phyloP scores from a whole-genome alignment of 148 eudicot species.

The Simmondsia chinensis region DNA sequence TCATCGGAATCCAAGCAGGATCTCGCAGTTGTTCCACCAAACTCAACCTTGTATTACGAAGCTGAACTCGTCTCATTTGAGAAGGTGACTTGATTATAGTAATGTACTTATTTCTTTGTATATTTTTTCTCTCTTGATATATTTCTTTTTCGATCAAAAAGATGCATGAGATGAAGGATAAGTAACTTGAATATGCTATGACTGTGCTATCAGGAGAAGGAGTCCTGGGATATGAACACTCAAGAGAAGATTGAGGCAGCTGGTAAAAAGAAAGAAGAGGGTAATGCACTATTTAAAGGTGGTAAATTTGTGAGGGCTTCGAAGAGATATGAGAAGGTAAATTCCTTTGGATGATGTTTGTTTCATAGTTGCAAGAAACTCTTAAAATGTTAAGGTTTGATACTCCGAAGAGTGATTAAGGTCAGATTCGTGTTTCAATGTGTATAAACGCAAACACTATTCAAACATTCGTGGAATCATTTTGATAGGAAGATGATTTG shows the following conservation, averaged over 20 bases:
- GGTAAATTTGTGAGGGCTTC: constrained; percentile 76
- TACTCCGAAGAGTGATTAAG: too few relatives aligned
- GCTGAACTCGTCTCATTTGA: constrained; percentile 75
- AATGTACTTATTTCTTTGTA: too few relatives aligned
- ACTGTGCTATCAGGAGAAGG: constrained; percentile 66
- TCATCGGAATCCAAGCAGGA: constrained; percentile 73
- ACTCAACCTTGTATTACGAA: constrained; percentile 65
- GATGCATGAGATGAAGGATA: too few relatives aligned
- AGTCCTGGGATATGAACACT: constrained; percentile 95
- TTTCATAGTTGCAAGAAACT: neutral
- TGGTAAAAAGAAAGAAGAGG: constrained; percentile 90
- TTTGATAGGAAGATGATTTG: neutral
- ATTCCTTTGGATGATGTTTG: neutral
- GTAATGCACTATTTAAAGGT: constrained; percentile 71
- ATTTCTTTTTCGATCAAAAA: too few relatives aligned
- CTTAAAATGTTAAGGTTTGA: neutral
- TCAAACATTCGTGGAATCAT: too few relatives aligned
- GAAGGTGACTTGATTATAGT: constrained; percentile 51
- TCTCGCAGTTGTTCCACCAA: constrained; percentile 73
- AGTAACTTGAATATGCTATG: neutral
- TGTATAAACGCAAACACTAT: too few relatives aligned
- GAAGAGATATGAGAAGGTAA: constrained; percentile 93
- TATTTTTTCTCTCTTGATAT: too few relatives aligned
- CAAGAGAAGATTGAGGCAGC: constrained; percentile 87
- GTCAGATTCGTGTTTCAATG: too few relatives aligned